Evolutionary conservation across 2,329 filamentous ascomycete species (phyloP), one percentile per base, ranked within the genome.

Genomic region (Aureobasidium sp.): DNA sequence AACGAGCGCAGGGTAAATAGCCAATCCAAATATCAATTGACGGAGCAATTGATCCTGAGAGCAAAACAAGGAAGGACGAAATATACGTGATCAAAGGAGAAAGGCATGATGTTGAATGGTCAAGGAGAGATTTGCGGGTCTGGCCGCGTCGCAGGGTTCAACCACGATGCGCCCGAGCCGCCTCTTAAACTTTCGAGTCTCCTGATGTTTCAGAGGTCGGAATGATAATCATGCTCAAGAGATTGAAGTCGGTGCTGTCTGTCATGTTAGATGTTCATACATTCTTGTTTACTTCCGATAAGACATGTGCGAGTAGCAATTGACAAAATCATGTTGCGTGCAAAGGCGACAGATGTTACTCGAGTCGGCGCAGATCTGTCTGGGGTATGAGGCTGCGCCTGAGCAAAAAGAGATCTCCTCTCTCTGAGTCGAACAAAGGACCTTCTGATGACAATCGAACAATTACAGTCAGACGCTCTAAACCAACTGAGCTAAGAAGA

Each of bases 401-500:
- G n/a, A 23, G n/a, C 1, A 2, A 57, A 57, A 46, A 46, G 36
- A n/a, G 8, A 27, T 59, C 55, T 59, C 55, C 55, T 42, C 55
- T 59, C 55, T 59, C 55, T 59, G 55, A 59, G 42, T 59, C 55
- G 55, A 59, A 59, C 55, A 59, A 59, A 59, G 55, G 55, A 59
- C 55, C 55, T 59, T 59, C 42, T 44, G 55, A 59, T 59, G 32
- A 59, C 55, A 59, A 47, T 59, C 32, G 7, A 48, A 39, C 55
- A 59, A 59, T 59, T 59, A 59, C 55, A 59, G 55, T 59, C 55
- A 44, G 42, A 59, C 55, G 55, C 55, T 59, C 55, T 59, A 59
- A 59, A 59, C 55, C 55, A 59, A 59, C 55, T 59, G 55, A 59
- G 55, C 55, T 59, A 59, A 59, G 55, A 42, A 42, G 55, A 59